Percentiles rank a stretch among this genome's conserved stretches.
These are phyloP conservation scores for Nemophila menziesii DNA, from an alignment of 257 asterid species.

Conservation along the genomic window DNA sequence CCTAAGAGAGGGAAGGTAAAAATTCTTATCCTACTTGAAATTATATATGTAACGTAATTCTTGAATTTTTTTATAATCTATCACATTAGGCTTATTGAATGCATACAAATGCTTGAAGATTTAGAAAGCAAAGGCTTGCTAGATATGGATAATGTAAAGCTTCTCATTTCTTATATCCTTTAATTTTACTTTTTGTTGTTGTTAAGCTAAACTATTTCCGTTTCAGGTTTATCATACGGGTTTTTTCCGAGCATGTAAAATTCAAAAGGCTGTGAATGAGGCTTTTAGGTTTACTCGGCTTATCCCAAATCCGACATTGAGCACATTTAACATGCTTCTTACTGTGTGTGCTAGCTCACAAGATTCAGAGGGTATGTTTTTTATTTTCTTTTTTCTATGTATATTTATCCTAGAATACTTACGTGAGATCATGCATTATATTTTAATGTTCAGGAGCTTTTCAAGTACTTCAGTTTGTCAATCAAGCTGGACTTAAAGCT, in stretches of 20 bases:
- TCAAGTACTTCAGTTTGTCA: slow-evolving; percentile 56
- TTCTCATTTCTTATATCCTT: slow-evolving; percentile 11
- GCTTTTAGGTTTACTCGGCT: slow-evolving; percentile 75
- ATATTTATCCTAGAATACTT: background rate
- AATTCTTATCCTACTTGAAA: background rate
- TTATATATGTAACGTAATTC: background rate
- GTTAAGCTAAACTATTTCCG: slow-evolving; percentile 9
- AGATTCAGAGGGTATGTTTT: slow-evolving; percentile 56
- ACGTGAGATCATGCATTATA: background rate
- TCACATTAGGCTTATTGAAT: slow-evolving; percentile 52
- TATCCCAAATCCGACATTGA: slow-evolving; percentile 72
- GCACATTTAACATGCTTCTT: slow-evolving; percentile 97
- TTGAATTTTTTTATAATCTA: background rate
- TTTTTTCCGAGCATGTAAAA: slow-evolving; percentile 69
- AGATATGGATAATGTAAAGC: slow-evolving; percentile 72
- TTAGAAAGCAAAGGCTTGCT: slow-evolving; percentile 58
- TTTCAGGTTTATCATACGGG: slow-evolving; percentile 77
- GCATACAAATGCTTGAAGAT: slow-evolving; percentile 78
- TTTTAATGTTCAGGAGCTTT: slow-evolving; percentile 52
- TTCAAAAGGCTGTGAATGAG: slow-evolving; percentile 67
- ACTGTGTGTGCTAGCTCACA: slow-evolving; percentile 82
- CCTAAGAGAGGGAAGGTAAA: slow-evolving; percentile 79
- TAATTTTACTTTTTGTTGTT: slow-evolving; percentile 8
- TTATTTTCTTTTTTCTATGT: slow-evolving; percentile 2
- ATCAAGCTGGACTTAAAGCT: slow-evolving; percentile 51